Base-by-base conservation (phyloP, 306 rosid genomes). In the Cicer cuneatum region DNA sequence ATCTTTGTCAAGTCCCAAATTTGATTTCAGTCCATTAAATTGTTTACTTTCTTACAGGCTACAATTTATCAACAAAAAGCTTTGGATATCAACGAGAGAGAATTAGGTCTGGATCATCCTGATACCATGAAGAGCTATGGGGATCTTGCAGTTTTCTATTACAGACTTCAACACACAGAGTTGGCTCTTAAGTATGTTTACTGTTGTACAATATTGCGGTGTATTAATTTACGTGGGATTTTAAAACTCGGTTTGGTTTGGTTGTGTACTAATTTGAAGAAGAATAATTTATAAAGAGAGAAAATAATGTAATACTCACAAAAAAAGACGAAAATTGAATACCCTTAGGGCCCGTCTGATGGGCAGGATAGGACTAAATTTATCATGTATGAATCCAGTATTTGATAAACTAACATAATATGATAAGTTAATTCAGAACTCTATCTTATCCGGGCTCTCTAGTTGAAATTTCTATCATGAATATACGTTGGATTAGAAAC, bases 111-210 rank as follows among this genome's bases (percentile, higher is more conserved):
- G 86, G 99, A 95, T 78, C 99, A 95, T 85, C 99, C 98, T 70
- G 99, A 95, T 85, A 95, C 99, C 39, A 95, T 95, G 99, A 95
- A 95, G 88, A 95, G 99, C 80, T 95, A 95, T 77, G 98, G 99
- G 65, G 99, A 95, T 81, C 96, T 95, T 83, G 98, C 99, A 52
- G 99, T 95, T 76, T 95, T 95, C 87, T 95, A 95, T 78, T 95
- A 95, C 86, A 86, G 99, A 60, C 99, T 95, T 85, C 99, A 95
- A 77, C 99, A 95, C 75, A 92, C 97, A 8, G 99, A 95, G 86
- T 78, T 95, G 80, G 99, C 99, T 81, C 90, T 95, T 68, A 95
- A 90, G 99, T 95, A 92, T 71, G 97, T 54, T 68, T 84, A 40
- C 65, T 69, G 45, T 76, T 75, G 67, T 71, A 58, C 53, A 77